Base-by-base conservation (phyloP, 768 basidiomycete genomes). In the Coprinopsis sp. region DNA sequence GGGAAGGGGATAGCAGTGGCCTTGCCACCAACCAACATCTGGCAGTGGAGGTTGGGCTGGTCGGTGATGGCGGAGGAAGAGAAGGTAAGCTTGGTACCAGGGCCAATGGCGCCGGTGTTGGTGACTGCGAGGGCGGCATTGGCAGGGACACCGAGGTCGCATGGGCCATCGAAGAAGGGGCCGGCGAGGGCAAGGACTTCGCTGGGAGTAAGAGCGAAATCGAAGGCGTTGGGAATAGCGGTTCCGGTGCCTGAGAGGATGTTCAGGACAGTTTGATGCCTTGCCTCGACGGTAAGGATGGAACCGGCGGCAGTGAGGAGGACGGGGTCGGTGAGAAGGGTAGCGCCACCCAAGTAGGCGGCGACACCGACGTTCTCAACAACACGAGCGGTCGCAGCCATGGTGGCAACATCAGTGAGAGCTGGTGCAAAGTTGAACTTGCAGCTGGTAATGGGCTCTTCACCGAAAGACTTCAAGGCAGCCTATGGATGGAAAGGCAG, bases 211-310 rank as follows among this genome's bases (percentile, higher is more conserved):
- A 93, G 67, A 6, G 81, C 70, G 21, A 91, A 67, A 59, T 92
- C 90, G 58, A 90, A 91, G 1, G 84, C 70, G 34, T 74, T 62
- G 4, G 88, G 82, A 46, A 87, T 78, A 14, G 81, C 70, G 3
- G 72, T 72, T 13, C 77, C 81, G 49, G 63, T 65, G 13, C 74
- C 72, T 34, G 74, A 75, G 44, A 92, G 55, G 51, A 89, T 56
- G 68, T 91, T 91, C 42, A 90, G 73, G 33, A 91, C 64, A 1
- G 84, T 82, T 60, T 85, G 81, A 56, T 93, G 90, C 37, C 90
- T 82, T n/a, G 87, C 83, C 58, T 92, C 90, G 37, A 88, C 72
- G 23, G 87, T 83, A 62, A 87, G 56, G 59, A 91, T 91, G 21
- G 81, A 79, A 6, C 73, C 84, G 31, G 86, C 87, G n/a, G 78